Evolutionary conservation across 2,329 filamentous ascomycete genomes (phyloP), one percentile per base, ranked within the genome.

Genomic region (Penicillium polonicum): DNA sequence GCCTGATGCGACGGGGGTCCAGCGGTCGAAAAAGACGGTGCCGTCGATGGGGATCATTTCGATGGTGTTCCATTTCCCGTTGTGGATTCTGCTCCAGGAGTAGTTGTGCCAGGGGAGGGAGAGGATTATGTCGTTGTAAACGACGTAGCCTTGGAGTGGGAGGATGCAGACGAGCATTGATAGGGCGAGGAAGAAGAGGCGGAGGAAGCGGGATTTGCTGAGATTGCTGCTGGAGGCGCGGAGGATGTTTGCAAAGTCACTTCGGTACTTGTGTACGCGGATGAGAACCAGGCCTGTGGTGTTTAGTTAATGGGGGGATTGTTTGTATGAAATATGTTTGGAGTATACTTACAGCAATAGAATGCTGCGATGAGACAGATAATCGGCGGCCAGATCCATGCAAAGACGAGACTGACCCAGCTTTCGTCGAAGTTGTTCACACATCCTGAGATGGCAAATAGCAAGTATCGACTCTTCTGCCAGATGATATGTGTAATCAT

Each of bases 361-460:
- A 81, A 84, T 3, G 75, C 73, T 25, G 79, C 83, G 12, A 84
- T 68, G 0, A 83, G 54, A 19, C 80, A 81, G 54, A 86, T 79
- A 12, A 87, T 66, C 0, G 81, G 71, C 2, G 82, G 81, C 81
- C 85, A 88, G 17, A 85, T 78, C 57, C 77, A 78, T 21, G 81
- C 73, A 38, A 89, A 68, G 0, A 82, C 72, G 7, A 87, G 67
- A 51, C 77, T 82, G 1, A 79, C 74, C 86, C 85, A 89, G 63
- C 81, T 86, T 27, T 76, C 70, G 67, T 84, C 81, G 41, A 81
- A 78, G 33, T 78, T 72, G 27, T 81, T 75, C 39, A 77, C 74
- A 68, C 88, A 90, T 2, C 87, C 87, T 17, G 79, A 77, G 45
- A 88, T 82, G 5, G 81, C 78, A 52, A 78, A 78, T 44, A 90